Percentiles rank a stretch among this genome's conserved stretches.
phyloP scores from a whole-genome alignment of 1,284 basidiomycete genomes.

The Amylostereum chailletii region DNA sequence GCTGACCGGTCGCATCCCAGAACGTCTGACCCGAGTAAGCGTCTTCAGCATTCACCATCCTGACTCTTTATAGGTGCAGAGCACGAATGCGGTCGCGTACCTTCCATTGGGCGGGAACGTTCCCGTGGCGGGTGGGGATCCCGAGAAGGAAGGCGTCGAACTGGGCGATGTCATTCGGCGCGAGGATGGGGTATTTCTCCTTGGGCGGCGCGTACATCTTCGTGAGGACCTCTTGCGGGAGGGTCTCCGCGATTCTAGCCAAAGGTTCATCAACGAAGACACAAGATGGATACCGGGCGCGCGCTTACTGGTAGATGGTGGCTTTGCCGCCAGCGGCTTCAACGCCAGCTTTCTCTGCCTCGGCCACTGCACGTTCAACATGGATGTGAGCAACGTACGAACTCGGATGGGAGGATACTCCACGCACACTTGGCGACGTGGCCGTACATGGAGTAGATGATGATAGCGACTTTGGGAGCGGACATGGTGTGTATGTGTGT shows the following conservation, averaged over 20 bases:
- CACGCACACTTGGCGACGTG: slow-evolving; percentile 65
- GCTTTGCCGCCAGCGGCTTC: slow-evolving; percentile 63
- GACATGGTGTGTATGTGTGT: neutral
- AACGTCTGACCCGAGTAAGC: slow-evolving; percentile 39
- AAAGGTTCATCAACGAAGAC: neutral
- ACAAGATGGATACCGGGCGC: neutral
- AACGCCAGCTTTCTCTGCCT: slow-evolving; percentile 68
- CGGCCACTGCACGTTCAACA: slow-evolving; percentile 52
- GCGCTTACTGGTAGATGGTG: slow-evolving; percentile 65
- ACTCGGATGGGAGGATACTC: neutral
- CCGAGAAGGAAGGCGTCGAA: slow-evolving; percentile 69
- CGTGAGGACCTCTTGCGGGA: slow-evolving; percentile 66
- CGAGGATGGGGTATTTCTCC: slow-evolving; percentile 66
- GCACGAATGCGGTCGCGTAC: too few relatives aligned
- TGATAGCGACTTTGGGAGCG: slow-evolving; percentile 63
- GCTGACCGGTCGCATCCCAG: slow-evolving; percentile 74
- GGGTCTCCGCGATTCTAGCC: slow-evolving; percentile 73
- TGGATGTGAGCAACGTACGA: slow-evolving; percentile 1
- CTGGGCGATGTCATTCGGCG: slow-evolving; percentile 52
- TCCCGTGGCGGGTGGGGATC: slow-evolving; percentile 74
- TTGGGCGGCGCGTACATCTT: slow-evolving; percentile 75
- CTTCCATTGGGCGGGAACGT: slow-evolving; percentile 41
- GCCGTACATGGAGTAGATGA: slow-evolving; percentile 56
- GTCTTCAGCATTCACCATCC: too few relatives aligned
- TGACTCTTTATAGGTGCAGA: too few relatives aligned